These are phyloP conservation scores for Thyridium curvatum DNA, from an alignment of 2,329 filamentous ascomycete species.

Conservation along the genomic window DNA sequence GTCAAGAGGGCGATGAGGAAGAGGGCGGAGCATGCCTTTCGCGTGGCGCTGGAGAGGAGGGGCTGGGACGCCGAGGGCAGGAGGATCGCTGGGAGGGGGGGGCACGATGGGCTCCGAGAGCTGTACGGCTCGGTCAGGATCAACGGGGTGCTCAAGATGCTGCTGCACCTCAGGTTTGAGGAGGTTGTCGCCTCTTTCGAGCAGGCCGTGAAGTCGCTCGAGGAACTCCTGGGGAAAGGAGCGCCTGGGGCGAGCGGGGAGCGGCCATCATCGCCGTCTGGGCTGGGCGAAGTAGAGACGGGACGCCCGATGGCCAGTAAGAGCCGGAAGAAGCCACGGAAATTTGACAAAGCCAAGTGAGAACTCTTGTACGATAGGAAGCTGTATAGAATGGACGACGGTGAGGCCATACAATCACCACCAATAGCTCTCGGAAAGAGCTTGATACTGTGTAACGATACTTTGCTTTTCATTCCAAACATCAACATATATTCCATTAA, in stretches of 20 bases:
- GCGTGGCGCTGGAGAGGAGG: slow-evolving; percentile 11
- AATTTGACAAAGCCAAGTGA: no score
- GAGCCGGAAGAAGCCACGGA: no score
- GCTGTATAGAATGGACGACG: no score
- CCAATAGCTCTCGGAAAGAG: no score
- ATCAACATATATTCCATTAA: no score
- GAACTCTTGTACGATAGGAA: no score
- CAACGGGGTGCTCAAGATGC: background rate
- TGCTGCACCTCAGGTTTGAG: slow-evolving; percentile 2
- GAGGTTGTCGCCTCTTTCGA: slow-evolving; percentile 6
- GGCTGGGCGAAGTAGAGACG: no score
- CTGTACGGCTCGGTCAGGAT: slow-evolving; percentile 13
- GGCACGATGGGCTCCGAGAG: background rate
- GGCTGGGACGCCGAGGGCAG: slow-evolving; percentile 14
- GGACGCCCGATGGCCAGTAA: no score
- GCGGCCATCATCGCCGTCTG: no score
- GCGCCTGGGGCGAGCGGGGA: background rate
- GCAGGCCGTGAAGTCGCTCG: slow-evolving; percentile 6
- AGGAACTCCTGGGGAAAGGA: slow-evolving; percentile 4
- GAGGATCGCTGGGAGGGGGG: background rate
- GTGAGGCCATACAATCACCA: no score
- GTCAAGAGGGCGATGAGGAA: slow-evolving; percentile 4
- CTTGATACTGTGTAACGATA: no score
- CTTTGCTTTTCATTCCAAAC: no score
- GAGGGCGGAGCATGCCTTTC: slow-evolving; percentile 10